A percentile compares a stretch with the other conserved stretches of the same genome.
Evolutionary conservation across 164 flowering plant species (phyloP).

Genomic region (Vitis rupestris): DNA sequence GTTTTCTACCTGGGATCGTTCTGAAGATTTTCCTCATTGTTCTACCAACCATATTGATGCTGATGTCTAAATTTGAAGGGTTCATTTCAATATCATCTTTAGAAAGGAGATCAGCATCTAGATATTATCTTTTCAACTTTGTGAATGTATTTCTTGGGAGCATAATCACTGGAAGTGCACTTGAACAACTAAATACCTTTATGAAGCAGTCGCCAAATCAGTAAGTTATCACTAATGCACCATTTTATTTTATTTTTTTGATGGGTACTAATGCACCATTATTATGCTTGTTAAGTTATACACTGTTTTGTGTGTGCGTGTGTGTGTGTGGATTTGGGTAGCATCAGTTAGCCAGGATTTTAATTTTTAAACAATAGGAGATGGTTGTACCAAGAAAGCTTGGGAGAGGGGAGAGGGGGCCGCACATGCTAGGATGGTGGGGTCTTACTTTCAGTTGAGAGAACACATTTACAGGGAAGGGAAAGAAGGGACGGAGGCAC

Average conservation of each 20-base stretch:
- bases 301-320: background rate
- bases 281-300: background rate
- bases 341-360: background rate
- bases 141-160: conserved; percentile 85
- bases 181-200: conserved; percentile 67
- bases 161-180: conserved; percentile 70
- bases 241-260: background rate
- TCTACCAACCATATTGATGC: conserved; percentile 79
- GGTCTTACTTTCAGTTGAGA: no score
- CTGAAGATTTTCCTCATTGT: conserved; percentile 86
- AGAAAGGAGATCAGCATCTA: conserved; percentile 78
- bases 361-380: no score
- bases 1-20: conserved; percentile 81
- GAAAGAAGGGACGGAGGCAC: no score
- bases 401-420: no score
- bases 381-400: no score
- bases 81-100: conserved; percentile 57
- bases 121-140: conserved; percentile 74
- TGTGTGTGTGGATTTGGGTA: background rate
- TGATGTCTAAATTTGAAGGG: conserved; percentile 92
- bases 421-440: no score
- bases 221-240: conserved; percentile 36
- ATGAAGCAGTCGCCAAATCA: conserved; percentile 55
- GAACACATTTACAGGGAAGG: no score
- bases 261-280: background rate